Conservation (phyloP, 352 stramenopile genomes). For the Nothophytophthora sp. region DNA sequence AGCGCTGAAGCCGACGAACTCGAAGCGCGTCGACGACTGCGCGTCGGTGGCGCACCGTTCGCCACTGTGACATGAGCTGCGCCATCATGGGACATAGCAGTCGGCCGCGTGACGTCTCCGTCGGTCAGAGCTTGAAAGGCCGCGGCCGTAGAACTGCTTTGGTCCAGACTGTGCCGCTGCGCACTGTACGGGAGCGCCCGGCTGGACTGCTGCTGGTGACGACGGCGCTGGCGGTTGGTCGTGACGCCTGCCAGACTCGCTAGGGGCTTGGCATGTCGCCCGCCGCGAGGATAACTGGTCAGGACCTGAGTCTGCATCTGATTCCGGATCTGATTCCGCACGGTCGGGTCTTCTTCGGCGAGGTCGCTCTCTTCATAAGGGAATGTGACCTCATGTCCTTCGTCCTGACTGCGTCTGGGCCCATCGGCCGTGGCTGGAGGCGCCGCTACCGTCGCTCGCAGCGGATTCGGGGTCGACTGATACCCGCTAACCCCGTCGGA, state of each 20-base stretch:
- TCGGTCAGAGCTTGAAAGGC: conserved; percentile 22
- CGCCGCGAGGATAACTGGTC: conserved; percentile 24
- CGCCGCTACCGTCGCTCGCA: conserved; percentile 22
- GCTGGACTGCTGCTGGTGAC: conserved; percentile 23
- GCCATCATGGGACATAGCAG: too few relatives aligned
- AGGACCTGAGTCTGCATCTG: conserved; percentile 22
- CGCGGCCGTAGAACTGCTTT: conserved; percentile 11
- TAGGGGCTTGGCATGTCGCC: too few relatives aligned
- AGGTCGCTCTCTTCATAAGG: not conserved
- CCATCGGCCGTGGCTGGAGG: too few relatives aligned
- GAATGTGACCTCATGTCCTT: not conserved
- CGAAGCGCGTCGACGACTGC: conserved; percentile 38
- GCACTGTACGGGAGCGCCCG: conserved; percentile 17
- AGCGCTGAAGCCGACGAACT: conserved; percentile 30
- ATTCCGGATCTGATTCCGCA: conserved; percentile 19
- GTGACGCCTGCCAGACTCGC: conserved; percentile 15
- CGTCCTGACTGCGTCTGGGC: too few relatives aligned
- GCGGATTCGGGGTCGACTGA: too few relatives aligned
- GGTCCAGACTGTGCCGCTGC: conserved; percentile 23
- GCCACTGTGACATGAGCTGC: too few relatives aligned
- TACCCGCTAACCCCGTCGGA: too few relatives aligned
- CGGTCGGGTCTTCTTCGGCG: conserved; percentile 5
- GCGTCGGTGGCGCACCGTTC: conserved; percentile 4
- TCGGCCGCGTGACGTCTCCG: conserved; percentile 5
- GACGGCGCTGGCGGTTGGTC: conserved; percentile 8